Percentiles rank a stretch among this genome's conserved stretches.
These are phyloP conservation scores for Spizellomyces punctatus DNA, from an alignment of 192 early-diverging fungal genomes.

Conservation along the genomic window DNA sequence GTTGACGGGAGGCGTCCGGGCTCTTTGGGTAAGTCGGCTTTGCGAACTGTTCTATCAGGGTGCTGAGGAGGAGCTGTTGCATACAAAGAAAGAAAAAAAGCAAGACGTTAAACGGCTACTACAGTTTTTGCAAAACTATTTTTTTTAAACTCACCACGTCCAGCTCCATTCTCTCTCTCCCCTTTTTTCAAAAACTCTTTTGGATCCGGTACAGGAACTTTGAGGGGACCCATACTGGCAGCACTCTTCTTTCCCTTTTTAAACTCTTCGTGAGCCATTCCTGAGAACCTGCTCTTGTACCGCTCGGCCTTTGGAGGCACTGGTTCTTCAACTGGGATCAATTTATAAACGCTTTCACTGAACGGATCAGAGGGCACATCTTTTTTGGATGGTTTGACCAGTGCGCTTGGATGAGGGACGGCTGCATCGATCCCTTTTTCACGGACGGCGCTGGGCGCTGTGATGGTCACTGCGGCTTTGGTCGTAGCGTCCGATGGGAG, in stretches of 20 bases:
- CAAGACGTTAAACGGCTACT: too few relatives aligned
- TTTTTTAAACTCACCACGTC: neutral
- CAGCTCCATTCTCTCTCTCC: constrained; percentile 39
- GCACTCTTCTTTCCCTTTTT: constrained; percentile 38
- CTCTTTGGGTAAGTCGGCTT: constrained; percentile 51
- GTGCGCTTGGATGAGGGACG: neutral
- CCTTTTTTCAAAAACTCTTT: constrained; percentile 51
- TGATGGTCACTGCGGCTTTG: neutral
- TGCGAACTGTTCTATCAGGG: constrained; percentile 47
- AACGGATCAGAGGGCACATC: constrained; percentile 43
- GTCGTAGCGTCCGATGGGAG: neutral
- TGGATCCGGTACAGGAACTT: constrained; percentile 41
- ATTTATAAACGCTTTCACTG: constrained; percentile 52
- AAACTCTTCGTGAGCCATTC: constrained; percentile 48
- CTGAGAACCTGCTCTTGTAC: constrained; percentile 51
- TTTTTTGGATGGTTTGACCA: neutral
- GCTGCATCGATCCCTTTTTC: neutral
- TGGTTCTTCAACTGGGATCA: constrained; percentile 49
- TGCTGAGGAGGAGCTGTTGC: constrained; percentile 27
- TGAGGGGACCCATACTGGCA: constrained; percentile 57
- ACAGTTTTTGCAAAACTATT: neutral
- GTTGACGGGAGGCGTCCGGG: constrained; percentile 29
- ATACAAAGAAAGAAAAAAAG: too few relatives aligned
- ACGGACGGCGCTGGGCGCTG: neutral
- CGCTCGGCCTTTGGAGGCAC: constrained; percentile 40